These are phyloP conservation scores for Larix kaempferi DNA, from an alignment of 75 land plant species.

Conservation along the genomic window DNA sequence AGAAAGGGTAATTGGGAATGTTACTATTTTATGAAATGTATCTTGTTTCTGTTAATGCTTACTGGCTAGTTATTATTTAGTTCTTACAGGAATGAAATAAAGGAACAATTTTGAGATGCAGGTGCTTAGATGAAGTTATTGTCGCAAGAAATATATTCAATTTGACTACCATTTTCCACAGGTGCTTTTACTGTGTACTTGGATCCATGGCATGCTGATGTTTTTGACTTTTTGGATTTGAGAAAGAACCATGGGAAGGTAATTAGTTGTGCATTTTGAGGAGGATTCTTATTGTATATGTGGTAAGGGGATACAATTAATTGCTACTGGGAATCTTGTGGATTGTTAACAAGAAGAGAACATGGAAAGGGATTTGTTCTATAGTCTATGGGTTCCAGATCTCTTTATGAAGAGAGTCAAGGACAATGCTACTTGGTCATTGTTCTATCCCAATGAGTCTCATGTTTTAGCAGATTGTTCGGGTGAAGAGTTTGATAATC, in stretches of 20 bases:
- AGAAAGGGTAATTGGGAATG: conserved; percentile 32
- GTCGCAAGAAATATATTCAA: not conserved
- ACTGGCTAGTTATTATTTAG: not conserved
- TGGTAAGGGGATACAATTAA: not conserved
- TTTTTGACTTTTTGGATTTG: conserved; percentile 42
- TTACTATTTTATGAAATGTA: not conserved
- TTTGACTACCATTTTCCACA: not conserved
- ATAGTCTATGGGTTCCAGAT: conserved; percentile 47
- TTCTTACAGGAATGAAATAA: not conserved
- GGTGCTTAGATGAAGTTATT: not conserved
- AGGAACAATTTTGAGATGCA: not conserved
- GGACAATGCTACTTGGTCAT: conserved; percentile 34
- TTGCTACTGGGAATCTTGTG: not conserved
- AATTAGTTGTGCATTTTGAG: not conserved
- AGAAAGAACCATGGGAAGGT: conserved; percentile 52
- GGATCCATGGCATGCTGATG: conserved; percentile 55
- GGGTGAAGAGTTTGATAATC: conserved; percentile 43
- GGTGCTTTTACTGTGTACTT: conserved; percentile 47
- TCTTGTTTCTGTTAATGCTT: not conserved
- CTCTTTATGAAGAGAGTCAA: conserved; percentile 38
- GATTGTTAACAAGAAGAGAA: conserved; percentile 30
- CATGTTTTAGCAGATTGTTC: conserved; percentile 50
- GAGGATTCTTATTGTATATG: no score
- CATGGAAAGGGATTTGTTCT: conserved; percentile 39
- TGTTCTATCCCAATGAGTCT: conserved; percentile 42